These are phyloP conservation scores for Uncinocarpus reesii DNA, from an alignment of 2,329 filamentous ascomycete genomes.

Conservation along the genomic window DNA sequence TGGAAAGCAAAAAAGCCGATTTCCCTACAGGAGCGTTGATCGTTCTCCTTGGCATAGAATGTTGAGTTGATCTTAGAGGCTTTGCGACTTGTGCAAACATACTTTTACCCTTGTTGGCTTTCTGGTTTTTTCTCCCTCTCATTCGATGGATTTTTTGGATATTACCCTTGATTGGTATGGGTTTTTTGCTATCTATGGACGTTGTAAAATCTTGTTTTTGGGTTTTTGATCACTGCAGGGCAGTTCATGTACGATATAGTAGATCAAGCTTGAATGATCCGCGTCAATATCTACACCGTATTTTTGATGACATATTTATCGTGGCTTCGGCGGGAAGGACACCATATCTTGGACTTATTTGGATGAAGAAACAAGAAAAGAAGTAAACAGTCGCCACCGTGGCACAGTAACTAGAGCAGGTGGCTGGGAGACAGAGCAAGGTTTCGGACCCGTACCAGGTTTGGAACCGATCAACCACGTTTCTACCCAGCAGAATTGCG, in stretches of 20 bases:
- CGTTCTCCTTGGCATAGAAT: neutral
- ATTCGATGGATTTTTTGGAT: neutral
- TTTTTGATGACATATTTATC: too few species aligned
- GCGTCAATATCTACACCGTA: too few species aligned
- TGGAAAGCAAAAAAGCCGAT: neutral
- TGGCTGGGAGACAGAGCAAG: neutral
- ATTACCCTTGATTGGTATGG: neutral
- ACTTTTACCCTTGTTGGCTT: neutral
- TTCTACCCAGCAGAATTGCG: too few species aligned
- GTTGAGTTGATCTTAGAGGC: neutral
- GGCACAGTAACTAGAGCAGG: constrained; percentile 3
- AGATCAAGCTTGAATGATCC: too few species aligned
- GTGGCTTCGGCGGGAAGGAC: too few species aligned
- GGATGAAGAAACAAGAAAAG: too few species aligned
- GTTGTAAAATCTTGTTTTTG: neutral
- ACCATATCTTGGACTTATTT: too few species aligned
- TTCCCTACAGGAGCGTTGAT: neutral
- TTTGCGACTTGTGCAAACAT: neutral
- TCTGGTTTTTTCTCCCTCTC: neutral
- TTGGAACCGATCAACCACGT: too few species aligned
- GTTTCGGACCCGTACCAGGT: too few species aligned
- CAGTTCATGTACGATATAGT: constrained; percentile 7
- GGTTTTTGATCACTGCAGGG: constrained; percentile 5
- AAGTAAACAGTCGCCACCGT: constrained; percentile 1
- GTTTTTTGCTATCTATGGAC: constrained; percentile 5